phyloP scores from a whole-genome alignment of 768 basidiomycete species.

The Aureoboletus auriporus region DNA sequence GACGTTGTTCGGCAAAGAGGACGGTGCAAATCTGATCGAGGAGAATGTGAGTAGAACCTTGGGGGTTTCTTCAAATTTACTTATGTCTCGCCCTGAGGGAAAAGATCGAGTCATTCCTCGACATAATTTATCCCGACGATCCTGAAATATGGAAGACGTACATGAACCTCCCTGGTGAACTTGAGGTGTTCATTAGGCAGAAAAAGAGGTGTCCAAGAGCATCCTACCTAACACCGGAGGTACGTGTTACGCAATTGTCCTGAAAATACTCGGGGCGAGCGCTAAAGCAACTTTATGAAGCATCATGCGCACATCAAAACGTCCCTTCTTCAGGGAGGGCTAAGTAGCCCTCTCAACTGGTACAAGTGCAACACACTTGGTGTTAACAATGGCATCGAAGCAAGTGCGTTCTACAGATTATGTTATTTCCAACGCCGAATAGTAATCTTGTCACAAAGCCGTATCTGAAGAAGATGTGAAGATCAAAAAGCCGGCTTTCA shows the following conservation, averaged over 20 bases:
- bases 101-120: slow-evolving; percentile 39
- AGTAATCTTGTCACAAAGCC: slow-evolving; percentile 8
- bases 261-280: neutral
- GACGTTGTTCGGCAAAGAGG: slow-evolving; percentile 32
- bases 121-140: slow-evolving; percentile 32
- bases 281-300: slow-evolving; percentile 16
- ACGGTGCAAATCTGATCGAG: slow-evolving; percentile 31
- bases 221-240: slow-evolving; percentile 33
- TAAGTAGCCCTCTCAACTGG: slow-evolving; percentile 36
- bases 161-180: slow-evolving; percentile 32
- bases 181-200: slow-evolving; percentile 29
- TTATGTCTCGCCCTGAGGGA: neutral
- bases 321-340: slow-evolving; percentile 28
- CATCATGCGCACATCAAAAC: slow-evolving; percentile 25
- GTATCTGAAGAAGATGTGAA: slow-evolving; percentile 22
- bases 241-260: slow-evolving; percentile 4
- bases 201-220: slow-evolving; percentile 17
- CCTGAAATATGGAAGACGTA: slow-evolving; percentile 33
- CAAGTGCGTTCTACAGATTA: slow-evolving; percentile 17
- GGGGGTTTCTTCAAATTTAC: neutral
- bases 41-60: slow-evolving; percentile 24
- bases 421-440: neutral
- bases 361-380: slow-evolving; percentile 30
- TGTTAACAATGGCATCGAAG: slow-evolving; percentile 26
- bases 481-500: slow-evolving; percentile 36